phyloP scores from a whole-genome alignment of 495 filamentous ascomycete genomes.

The Lasiosphaeria hispida region DNA sequence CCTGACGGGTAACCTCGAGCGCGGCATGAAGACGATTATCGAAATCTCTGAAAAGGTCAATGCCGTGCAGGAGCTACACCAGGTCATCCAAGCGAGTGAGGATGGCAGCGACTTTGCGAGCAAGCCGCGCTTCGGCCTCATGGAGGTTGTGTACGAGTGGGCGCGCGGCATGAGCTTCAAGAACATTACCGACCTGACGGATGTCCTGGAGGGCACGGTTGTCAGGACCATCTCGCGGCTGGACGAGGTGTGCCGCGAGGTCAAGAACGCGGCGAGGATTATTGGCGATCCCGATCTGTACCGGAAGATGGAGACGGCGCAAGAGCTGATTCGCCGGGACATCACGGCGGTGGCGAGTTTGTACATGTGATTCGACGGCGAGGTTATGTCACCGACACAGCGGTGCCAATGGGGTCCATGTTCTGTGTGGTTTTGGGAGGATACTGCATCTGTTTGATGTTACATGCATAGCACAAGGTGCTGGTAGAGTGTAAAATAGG shows the following conservation, averaged over 20 bases:
- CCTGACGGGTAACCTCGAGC: slow-evolving; percentile 79
- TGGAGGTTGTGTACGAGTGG: slow-evolving; percentile 99
- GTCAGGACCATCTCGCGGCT: slow-evolving; percentile 87
- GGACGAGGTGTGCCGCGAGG: slow-evolving; percentile 95
- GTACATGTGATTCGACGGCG: slow-evolving; percentile 58
- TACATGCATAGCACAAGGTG: too few relatives aligned
- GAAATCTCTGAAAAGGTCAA: slow-evolving; percentile 89
- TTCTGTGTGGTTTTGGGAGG: too few relatives aligned
- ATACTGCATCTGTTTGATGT: too few relatives aligned
- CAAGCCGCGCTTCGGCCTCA: slow-evolving; percentile 82
- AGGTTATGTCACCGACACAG: not conserved
- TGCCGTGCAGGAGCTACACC: slow-evolving; percentile 76
- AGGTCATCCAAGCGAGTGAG: slow-evolving; percentile 85
- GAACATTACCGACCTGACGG: slow-evolving; percentile 93
- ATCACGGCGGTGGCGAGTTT: slow-evolving; percentile 85
- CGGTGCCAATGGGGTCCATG: not conserved
- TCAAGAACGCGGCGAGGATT: slow-evolving; percentile 93
- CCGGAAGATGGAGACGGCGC: slow-evolving; percentile 91
- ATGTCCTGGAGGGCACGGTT: slow-evolving; percentile 95
- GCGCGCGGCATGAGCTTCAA: slow-evolving; percentile 96
- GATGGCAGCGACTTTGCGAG: slow-evolving; percentile 90
- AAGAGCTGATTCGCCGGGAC: slow-evolving; percentile 96
- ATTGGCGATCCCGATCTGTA: slow-evolving; percentile 94
- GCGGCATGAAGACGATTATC: slow-evolving; percentile 81
- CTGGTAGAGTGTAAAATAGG: too few relatives aligned